A percentile compares a stretch with the other conserved stretches of the same genome.
Evolutionary conservation across 176 grass and related monocot species (phyloP).

Genomic region (Dendrocalamus sinicus): DNA sequence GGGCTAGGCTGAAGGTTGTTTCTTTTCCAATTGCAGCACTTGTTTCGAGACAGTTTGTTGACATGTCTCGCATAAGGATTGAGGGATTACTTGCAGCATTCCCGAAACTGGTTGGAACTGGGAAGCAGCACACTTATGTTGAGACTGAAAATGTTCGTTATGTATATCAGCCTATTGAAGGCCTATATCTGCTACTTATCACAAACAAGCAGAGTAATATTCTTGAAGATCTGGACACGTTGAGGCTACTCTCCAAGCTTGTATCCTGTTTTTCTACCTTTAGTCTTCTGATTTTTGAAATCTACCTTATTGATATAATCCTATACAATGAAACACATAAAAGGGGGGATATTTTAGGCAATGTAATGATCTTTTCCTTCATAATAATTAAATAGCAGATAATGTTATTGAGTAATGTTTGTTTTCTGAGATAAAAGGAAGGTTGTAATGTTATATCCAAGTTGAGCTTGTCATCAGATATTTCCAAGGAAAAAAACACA

Average conservation of each 20-base stretch:
- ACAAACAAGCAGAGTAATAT: slow-evolving; percentile 96
- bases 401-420: not conserved
- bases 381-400: slow-evolving; percentile 15
- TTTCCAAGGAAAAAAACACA: not conserved
- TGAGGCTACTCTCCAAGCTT: slow-evolving; percentile 84
- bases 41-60: slow-evolving; percentile 81
- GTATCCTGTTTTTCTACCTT: slow-evolving; percentile 59
- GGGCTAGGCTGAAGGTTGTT: not conserved
- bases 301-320: not conserved
- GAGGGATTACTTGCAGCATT: slow-evolving; percentile 90
- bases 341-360: not conserved
- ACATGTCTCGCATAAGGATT: slow-evolving; percentile 87
- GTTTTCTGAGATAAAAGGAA: not conserved
- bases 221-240: slow-evolving; percentile 86
- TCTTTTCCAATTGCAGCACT: slow-evolving; percentile 60
- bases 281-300: not conserved
- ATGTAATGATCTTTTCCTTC: not conserved
- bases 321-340: slow-evolving; percentile 1
- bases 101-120: slow-evolving; percentile 81
- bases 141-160: slow-evolving; percentile 89
- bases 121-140: slow-evolving; percentile 87
- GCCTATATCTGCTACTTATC: slow-evolving; percentile 79
- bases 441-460: not conserved
- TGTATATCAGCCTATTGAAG: slow-evolving; percentile 86
- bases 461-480: not conserved